Percentiles rank a stretch among this genome's conserved stretches.
Conservation (phyloP, 176 grass and related monocot genomes). For the Oryza rufipogon region DNA sequence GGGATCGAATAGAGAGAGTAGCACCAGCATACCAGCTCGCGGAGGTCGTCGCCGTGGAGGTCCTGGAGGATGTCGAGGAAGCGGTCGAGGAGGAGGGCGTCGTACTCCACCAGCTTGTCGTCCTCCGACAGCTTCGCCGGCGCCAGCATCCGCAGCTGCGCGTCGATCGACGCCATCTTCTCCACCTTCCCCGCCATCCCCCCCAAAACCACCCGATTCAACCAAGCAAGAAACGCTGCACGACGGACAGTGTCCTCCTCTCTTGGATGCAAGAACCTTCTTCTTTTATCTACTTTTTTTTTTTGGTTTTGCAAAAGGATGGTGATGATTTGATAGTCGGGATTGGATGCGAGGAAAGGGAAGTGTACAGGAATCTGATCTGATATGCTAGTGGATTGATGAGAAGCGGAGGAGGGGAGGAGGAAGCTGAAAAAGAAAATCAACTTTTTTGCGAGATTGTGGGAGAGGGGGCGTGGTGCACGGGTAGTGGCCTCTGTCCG, state of each 20-base stretch:
- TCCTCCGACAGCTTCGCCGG: conserved; percentile 65
- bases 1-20: not conserved
- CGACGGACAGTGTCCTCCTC: not conserved
- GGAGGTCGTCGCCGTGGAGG: conserved; percentile 65
- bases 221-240: not conserved
- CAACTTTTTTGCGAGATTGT: not conserved
- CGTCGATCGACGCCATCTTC: conserved; percentile 68
- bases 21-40: conserved; percentile 45
- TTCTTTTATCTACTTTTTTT: not conserved
- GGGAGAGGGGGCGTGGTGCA: not conserved
- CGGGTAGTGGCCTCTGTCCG: too few species aligned
- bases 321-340: not conserved
- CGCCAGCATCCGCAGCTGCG: conserved; percentile 64
- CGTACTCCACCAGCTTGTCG: conserved; percentile 75
- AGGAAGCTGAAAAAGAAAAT: not conserved
- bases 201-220: not conserved
- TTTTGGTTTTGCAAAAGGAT: not conserved
- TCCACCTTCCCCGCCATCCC: conserved; percentile 52
- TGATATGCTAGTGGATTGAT: not conserved
- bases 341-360: too few species aligned
- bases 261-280: not conserved
- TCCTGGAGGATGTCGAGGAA: conserved; percentile 74
- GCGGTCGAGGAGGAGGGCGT: conserved; percentile 72
- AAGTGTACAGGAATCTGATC: not conserved
- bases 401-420: not conserved